Conservation (phyloP, 2,329 filamentous ascomycete genomes). For the Juglanconis sp. region DNA sequence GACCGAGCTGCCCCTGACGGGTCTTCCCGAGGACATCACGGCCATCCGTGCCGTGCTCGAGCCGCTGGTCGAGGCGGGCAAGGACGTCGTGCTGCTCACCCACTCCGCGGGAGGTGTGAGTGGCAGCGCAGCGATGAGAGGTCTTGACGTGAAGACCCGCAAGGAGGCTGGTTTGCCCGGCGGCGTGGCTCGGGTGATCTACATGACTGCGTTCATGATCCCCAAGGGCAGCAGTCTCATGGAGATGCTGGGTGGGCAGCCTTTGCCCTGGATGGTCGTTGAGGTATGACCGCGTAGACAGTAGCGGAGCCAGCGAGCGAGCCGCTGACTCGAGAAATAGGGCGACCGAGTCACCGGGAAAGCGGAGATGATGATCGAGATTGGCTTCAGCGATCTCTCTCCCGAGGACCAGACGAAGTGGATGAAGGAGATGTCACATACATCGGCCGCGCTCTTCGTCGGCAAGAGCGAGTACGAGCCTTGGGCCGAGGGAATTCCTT, state of each 20-base stretch:
- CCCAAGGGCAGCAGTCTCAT: slow-evolving; percentile 21
- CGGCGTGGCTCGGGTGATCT: slow-evolving; percentile 36
- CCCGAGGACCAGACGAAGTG: slow-evolving; percentile 10
- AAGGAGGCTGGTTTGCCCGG: slow-evolving; percentile 30
- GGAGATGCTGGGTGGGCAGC: slow-evolving; percentile 23
- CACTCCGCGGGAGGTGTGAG: slow-evolving; percentile 44
- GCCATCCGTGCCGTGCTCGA: slow-evolving; percentile 2
- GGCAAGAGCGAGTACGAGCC: slow-evolving; percentile 18
- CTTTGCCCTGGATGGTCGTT: slow-evolving; percentile 24
- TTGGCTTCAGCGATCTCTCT: slow-evolving; percentile 16
- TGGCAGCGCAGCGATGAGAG: slow-evolving; percentile 34
- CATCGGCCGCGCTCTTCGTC: slow-evolving; percentile 15
- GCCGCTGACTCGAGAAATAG: slow-evolving; percentile 1
- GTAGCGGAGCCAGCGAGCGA: background rate
- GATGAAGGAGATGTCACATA: slow-evolving; percentile 17
- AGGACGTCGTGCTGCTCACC: slow-evolving; percentile 38
- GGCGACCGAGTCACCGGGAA: slow-evolving; percentile 16
- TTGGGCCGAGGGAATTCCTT: slow-evolving; percentile 14
- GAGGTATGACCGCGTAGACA: background rate
- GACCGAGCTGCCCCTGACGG: slow-evolving; percentile 4
- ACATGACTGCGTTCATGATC: slow-evolving; percentile 29
- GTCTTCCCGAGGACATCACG: slow-evolving; percentile 10
- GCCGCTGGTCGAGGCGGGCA: slow-evolving; percentile 30
- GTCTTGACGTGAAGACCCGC: slow-evolving; percentile 32
- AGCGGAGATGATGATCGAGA: slow-evolving; percentile 6